Evolutionary conservation across 2,329 filamentous ascomycete species (phyloP).

Genomic region (Fusarium gaditjirri): DNA sequence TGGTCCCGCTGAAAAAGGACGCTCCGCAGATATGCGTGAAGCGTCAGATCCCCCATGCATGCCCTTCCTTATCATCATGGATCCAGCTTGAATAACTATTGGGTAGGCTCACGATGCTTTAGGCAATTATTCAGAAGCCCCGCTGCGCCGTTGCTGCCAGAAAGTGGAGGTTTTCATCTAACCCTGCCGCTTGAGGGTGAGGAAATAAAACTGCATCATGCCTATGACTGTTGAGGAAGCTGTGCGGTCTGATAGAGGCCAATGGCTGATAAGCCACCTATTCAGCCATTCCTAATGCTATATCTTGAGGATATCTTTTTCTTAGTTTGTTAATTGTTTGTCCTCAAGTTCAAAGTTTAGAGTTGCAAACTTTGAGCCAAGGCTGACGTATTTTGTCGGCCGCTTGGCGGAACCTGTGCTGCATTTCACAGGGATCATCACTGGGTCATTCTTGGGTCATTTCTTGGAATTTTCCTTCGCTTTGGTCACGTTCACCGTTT

Average conservation of each 20-base stretch:
- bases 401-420: slow-evolving; percentile 19
- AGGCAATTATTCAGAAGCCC: slow-evolving; percentile 17
- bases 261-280: slow-evolving; percentile 3
- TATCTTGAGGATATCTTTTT: not conserved
- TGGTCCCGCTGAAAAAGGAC: slow-evolving; percentile 36
- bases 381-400: slow-evolving; percentile 32
- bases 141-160: slow-evolving; percentile 16
- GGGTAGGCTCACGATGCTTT: slow-evolving; percentile 21
- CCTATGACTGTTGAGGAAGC: not conserved
- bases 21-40: slow-evolving; percentile 39
- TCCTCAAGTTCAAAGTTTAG: not conserved
- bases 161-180: slow-evolving; percentile 21
- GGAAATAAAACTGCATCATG: slow-evolving; percentile 16
- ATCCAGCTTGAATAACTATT: slow-evolving; percentile 28
- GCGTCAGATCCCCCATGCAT: slow-evolving; percentile 45
- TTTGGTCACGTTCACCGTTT: slow-evolving; percentile 23
- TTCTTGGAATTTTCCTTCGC: slow-evolving; percentile 2
- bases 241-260: not conserved
- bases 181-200: slow-evolving; percentile 13
- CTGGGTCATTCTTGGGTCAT: slow-evolving; percentile 33
- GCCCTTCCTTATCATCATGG: slow-evolving; percentile 44
- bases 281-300: not conserved
- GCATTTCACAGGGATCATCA: slow-evolving; percentile 7
- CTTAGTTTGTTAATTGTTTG: not conserved
- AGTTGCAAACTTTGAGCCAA: not conserved